Conservation (phyloP, 306 rosid genomes). For the Medicago lupulina region DNA sequence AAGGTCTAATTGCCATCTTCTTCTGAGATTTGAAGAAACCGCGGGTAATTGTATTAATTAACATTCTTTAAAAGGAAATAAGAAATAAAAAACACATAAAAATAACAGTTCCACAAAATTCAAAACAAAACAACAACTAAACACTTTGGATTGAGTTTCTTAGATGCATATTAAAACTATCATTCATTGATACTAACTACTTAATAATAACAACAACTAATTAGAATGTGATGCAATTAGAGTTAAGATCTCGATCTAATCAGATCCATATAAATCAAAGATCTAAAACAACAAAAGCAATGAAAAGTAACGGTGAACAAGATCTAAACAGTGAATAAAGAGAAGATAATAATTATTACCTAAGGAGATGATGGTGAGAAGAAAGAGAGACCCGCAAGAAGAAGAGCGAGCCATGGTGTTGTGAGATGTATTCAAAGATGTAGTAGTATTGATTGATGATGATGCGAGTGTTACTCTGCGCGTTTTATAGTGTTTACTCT, state of each 20-base stretch:
- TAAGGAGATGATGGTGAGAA: slow-evolving; percentile 63
- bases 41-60: background rate
- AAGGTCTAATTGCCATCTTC: background rate
- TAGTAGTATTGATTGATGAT: background rate
- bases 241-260: slow-evolving; percentile 45
- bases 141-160: background rate
- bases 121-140: background rate
- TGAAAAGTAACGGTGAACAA: too few species aligned
- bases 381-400: slow-evolving; percentile 69
- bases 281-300: slow-evolving; percentile 26
- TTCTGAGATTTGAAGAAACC: background rate
- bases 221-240: slow-evolving; percentile 7
- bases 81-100: background rate
- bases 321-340: slow-evolving; percentile 45
- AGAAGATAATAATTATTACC: slow-evolving; percentile 49
- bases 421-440: background rate
- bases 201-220: background rate
- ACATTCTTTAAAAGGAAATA: background rate
- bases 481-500: slow-evolving; percentile 47
- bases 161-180: background rate
- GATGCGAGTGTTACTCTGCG: slow-evolving; percentile 3
- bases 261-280: background rate
- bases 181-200: background rate
- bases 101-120: background rate
- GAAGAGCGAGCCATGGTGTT: slow-evolving; percentile 74